Evolutionary conservation across 1,139 yeast species (phyloP).

Genomic region (Debaryomycetaceae sp.): DNA sequence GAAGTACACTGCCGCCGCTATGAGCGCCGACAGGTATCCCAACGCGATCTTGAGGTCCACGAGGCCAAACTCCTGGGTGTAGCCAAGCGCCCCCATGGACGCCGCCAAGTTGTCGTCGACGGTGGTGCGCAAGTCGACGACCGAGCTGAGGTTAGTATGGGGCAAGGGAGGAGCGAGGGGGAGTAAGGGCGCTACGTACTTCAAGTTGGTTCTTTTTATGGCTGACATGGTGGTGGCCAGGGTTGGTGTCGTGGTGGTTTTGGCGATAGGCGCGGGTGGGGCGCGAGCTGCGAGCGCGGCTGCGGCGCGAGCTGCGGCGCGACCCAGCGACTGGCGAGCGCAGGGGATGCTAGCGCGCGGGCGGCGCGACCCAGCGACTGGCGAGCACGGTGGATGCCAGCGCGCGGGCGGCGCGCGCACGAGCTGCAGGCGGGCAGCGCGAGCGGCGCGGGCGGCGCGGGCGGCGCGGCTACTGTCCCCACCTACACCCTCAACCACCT

Average conservation of each 20-base stretch:
- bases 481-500: too few relatives aligned
- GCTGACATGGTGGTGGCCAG: conserved; percentile 20
- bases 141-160: conserved; percentile 24
- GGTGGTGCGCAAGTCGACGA: conserved; percentile 43
- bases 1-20: conserved; percentile 63
- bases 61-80: conserved; percentile 51
- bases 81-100: conserved; percentile 55
- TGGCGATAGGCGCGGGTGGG: too few relatives aligned
- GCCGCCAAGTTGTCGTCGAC: conserved; percentile 46
- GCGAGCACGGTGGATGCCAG: background rate
- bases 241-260: too few relatives aligned
- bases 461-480: too few relatives aligned
- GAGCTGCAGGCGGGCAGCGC: too few relatives aligned
- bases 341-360: background rate
- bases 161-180: background rate
- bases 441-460: too few relatives aligned
- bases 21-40: conserved; percentile 62
- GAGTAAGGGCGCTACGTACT: conserved; percentile 22
- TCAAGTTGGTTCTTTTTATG: conserved; percentile 25
- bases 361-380: conserved; percentile 1
- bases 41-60: conserved; percentile 63
- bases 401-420: too few relatives aligned
- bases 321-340: conserved; percentile 1
- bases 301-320: background rate
- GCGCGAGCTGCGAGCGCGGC: too few relatives aligned